phyloP scores from a whole-genome alignment of 768 basidiomycete genomes.

The Suillus tomentosus region DNA sequence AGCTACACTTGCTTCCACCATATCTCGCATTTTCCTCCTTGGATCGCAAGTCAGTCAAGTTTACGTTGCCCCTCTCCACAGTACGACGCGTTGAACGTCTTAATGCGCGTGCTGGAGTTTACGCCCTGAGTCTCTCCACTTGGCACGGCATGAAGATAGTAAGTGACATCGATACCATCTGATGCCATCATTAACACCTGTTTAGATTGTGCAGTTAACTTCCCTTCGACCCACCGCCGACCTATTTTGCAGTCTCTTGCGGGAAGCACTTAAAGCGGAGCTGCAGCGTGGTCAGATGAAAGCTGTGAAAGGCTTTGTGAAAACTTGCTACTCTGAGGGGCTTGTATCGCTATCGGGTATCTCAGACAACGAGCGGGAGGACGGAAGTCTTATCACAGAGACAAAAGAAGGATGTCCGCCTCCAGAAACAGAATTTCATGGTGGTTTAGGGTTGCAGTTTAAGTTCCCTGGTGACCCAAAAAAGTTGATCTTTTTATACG shows the following conservation, averaged over 20 bases:
- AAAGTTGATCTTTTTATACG: conserved; percentile 55
- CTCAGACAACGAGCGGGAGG: conserved; percentile 69
- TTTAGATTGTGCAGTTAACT: conserved; percentile 89
- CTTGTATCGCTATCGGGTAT: conserved; percentile 62
- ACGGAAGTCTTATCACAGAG: conserved; percentile 61
- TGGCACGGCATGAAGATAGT: conserved; percentile 97
- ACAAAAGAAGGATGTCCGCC: conserved; percentile 48
- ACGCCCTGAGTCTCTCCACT: conserved; percentile 90
- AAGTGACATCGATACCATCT: conserved; percentile 15
- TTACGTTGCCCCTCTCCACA: conserved; percentile 89
- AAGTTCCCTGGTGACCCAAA: conserved; percentile 93
- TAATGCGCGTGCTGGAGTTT: conserved; percentile 91
- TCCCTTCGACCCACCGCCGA: conserved; percentile 92
- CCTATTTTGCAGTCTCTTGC: conserved; percentile 85
- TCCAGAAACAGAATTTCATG: conserved; percentile 62
- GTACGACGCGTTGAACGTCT: conserved; percentile 92
- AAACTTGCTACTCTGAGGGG: conserved; percentile 94
- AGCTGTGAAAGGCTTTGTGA: conserved; percentile 83
- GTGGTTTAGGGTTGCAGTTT: conserved; percentile 78
- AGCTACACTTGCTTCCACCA: conserved; percentile 84
- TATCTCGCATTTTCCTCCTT: conserved; percentile 89
- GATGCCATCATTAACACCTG: background rate
- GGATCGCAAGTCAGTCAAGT: conserved; percentile 89
- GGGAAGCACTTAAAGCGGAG: conserved; percentile 87
- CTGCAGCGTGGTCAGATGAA: conserved; percentile 94